Conservation (phyloP, 768 basidiomycete genomes). For the Neoboletus brunneissimus region DNA sequence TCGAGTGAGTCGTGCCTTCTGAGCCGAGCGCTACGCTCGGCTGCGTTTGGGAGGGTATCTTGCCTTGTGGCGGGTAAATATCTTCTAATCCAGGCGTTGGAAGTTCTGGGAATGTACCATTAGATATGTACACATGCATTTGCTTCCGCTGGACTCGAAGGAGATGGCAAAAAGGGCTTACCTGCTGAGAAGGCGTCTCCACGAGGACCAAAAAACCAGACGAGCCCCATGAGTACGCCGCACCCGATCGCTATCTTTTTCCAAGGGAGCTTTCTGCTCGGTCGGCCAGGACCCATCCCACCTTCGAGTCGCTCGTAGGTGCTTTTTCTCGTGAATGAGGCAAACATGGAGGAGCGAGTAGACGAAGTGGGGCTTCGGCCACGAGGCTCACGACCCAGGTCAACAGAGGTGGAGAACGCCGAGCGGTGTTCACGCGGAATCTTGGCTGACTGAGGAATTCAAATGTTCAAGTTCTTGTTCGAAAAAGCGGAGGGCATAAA, state of each 20-base stretch:
- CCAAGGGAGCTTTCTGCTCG: slow-evolving; percentile 45
- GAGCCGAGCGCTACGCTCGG: neutral
- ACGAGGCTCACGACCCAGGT: slow-evolving; percentile 26
- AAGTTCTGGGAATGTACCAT: slow-evolving; percentile 6
- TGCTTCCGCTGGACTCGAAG: neutral
- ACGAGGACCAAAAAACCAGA: slow-evolving; percentile 66
- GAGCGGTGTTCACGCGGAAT: slow-evolving; percentile 23
- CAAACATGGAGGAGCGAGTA: slow-evolving; percentile 19
- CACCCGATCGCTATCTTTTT: slow-evolving; percentile 66
- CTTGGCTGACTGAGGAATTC: slow-evolving; percentile 2
- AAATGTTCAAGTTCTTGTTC: neutral
- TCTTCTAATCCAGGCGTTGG: slow-evolving; percentile 21
- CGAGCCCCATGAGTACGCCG: slow-evolving; percentile 50
- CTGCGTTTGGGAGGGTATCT: slow-evolving; percentile 12
- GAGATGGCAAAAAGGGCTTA: slow-evolving; percentile 7
- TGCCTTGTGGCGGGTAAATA: slow-evolving; percentile 20
- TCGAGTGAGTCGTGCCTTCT: neutral
- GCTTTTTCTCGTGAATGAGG: slow-evolving; percentile 37
- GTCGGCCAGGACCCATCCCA: slow-evolving; percentile 51
- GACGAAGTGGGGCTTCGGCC: slow-evolving; percentile 12
- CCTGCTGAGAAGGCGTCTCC: slow-evolving; percentile 16
- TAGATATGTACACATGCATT: neutral
- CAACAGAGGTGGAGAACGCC: slow-evolving; percentile 31
- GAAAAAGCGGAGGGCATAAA: no score
- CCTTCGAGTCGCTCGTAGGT: slow-evolving; percentile 62